Base-by-base conservation (phyloP, 2,329 filamentous ascomycete genomes). In the Fusarium sp. region DNA sequence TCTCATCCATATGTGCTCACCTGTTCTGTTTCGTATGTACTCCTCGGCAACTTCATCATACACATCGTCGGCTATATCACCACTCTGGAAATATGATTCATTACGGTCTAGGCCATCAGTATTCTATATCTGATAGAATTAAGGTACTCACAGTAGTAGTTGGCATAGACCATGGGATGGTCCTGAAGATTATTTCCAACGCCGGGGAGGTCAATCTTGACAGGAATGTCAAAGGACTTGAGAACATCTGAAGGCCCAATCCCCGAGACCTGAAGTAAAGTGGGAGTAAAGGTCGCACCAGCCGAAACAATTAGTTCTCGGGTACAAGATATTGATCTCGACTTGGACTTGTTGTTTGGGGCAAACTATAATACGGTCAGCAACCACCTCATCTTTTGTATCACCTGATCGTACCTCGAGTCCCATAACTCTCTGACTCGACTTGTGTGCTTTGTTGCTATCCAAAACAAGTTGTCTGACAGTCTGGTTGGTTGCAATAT, bases 181-280 rank as follows among this genome's bases (percentile, higher is more conserved):
- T 70, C 67, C 38, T 72, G 67, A 5, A 72, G 41, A 33, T 72
- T 70, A 25, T 67, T 46, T 21, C 69, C 63, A 23, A 70, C 55
- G 3, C 58, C 58, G n/a, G 63, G 48, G 23, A 72, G 55, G 31
- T 68, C 49, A 23, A 72, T 60, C 21, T 63, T 52, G 12, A 68
- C 59, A 0, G 48, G 18, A 14, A 72, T 68, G 2, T 61, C 41
- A 1, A 67, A 44, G 5, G 58, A 21, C 21, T 64, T 33, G 2
- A 72, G 63, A 9, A 33, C 18, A 12, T 55, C 29, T 35, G 38
- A 31, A 23, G 63, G 67, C 3, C 67, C 67, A n/a, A 72, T 68
- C 1, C 69, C 67, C 6, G 63, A 72, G 23, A 68, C 37, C n/a
- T 72, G 67, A 29, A 72, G 63, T 16, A 71, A 25, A 15, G 54